Percentiles rank a stretch among this genome's conserved stretches.
phyloP scores from a whole-genome alignment of 768 basidiomycete species.

The Pulveroboletus sp. region DNA sequence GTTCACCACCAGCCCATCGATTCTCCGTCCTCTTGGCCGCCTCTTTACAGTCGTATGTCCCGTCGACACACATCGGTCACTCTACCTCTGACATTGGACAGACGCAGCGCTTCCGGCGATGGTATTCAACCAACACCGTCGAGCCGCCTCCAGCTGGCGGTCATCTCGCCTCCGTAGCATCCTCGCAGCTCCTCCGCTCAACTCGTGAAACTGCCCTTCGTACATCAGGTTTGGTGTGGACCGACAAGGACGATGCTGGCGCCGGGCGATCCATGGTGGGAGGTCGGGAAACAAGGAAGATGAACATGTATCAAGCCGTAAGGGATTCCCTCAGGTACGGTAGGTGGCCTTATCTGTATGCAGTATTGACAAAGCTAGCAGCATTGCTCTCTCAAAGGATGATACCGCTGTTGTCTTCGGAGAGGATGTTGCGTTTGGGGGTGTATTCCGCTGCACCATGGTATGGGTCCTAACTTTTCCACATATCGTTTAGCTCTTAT shows the following conservation, averaged over 20 bases:
- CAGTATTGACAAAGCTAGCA: conserved; percentile 27
- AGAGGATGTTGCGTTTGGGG: conserved; percentile 89
- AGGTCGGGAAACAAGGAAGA: conserved; percentile 85
- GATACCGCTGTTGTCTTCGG: conserved; percentile 88
- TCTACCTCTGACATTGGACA: not conserved
- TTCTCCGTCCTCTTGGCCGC: conserved; percentile 18
- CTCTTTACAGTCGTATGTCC: conserved; percentile 16
- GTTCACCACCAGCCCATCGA: conserved; percentile 9
- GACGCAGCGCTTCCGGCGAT: conserved; percentile 29
- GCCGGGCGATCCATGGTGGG: conserved; percentile 48
- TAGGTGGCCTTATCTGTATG: not conserved
- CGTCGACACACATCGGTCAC: not conserved
- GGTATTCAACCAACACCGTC: conserved; percentile 44
- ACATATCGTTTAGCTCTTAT: not conserved
- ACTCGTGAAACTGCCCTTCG: conserved; percentile 69
- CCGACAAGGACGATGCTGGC: conserved; percentile 48
- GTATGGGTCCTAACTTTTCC: conserved; percentile 37
- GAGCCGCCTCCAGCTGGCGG: conserved; percentile 79
- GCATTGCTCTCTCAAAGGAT: conserved; percentile 80
- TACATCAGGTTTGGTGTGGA: conserved; percentile 69
- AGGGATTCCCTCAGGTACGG: conserved; percentile 81
- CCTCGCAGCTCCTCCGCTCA: conserved; percentile 56
- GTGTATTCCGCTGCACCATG: conserved; percentile 93
- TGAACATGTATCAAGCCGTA: conserved; percentile 93
- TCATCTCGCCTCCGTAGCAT: conserved; percentile 66